These are phyloP conservation scores for Phascolomyces articulosus DNA, from an alignment of 371 early-diverging fungal species.

Conservation along the genomic window DNA sequence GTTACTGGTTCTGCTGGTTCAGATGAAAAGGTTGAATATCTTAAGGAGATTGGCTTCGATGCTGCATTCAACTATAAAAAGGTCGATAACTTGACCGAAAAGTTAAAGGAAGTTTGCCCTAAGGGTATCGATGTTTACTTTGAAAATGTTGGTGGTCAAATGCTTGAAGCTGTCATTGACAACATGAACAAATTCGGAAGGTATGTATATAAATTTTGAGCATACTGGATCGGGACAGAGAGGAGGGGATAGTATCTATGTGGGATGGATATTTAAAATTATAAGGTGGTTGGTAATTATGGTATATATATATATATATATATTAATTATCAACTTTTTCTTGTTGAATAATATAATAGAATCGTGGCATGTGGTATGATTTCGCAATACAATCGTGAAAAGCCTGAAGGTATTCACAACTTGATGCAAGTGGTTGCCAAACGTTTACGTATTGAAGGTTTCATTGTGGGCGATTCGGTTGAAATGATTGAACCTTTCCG, in stretches of 20 bases:
- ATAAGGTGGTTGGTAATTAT: too few relatives aligned
- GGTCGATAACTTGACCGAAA: conserved; percentile 35
- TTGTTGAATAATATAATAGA: conserved; percentile 23
- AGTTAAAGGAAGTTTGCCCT: conserved; percentile 54
- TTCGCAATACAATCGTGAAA: conserved; percentile 64
- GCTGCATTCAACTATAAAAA: conserved; percentile 87
- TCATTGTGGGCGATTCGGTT: conserved; percentile 48
- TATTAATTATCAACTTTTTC: too few relatives aligned
- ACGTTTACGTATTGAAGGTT: conserved; percentile 66
- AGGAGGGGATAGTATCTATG: not conserved
- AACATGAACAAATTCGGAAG: conserved; percentile 55
- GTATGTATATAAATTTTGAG: conserved; percentile 5
- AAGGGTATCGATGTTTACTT: conserved; percentile 77
- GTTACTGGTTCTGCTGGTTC: conserved; percentile 81
- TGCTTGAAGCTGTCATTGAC: conserved; percentile 64
- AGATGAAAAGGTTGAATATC: conserved; percentile 73
- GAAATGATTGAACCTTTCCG: conserved; percentile 58
- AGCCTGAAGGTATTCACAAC: conserved; percentile 40
- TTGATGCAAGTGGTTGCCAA: conserved; percentile 39
- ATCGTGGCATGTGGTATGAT: conserved; percentile 71
- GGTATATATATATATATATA: too few relatives aligned
- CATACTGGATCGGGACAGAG: not conserved
- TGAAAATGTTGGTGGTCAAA: conserved; percentile 77
- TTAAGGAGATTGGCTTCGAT: conserved; percentile 68
- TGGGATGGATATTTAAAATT: too few relatives aligned